A percentile compares a stretch with the other conserved stretches of the same genome.
Conservation (phyloP, 495 filamentous ascomycete genomes). For the Achaetomiella virescens region DNA sequence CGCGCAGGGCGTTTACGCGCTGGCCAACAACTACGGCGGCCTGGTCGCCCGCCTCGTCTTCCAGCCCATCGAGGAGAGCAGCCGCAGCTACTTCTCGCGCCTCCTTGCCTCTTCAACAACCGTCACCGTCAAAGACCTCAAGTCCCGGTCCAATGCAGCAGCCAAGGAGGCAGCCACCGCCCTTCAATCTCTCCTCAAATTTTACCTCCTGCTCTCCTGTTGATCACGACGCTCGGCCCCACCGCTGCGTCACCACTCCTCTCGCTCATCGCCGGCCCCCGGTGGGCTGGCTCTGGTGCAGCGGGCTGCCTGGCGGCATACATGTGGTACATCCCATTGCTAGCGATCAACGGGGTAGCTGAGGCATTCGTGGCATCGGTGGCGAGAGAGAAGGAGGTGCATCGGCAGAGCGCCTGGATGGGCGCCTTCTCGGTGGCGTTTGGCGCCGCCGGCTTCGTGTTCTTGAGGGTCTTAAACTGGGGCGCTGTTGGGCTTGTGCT, state of each 20-base stretch:
- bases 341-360: slow-evolving; percentile 84
- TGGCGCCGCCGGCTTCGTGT: slow-evolving; percentile 61
- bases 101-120: slow-evolving; percentile 38
- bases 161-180: slow-evolving; percentile 40
- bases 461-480: slow-evolving; percentile 54
- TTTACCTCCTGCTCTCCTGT: slow-evolving; percentile 65
- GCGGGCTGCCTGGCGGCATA: slow-evolving; percentile 64
- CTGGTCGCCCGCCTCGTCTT: slow-evolving; percentile 85
- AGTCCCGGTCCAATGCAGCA: slow-evolving; percentile 16
- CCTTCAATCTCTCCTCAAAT: slow-evolving; percentile 49
- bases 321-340: slow-evolving; percentile 85
- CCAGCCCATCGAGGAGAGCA: slow-evolving; percentile 90
- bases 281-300: slow-evolving; percentile 64
- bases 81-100: slow-evolving; percentile 77
- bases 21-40: slow-evolving; percentile 92
- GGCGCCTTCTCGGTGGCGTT: slow-evolving; percentile 67
- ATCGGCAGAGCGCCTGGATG: slow-evolving; percentile 77
- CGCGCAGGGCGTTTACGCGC: slow-evolving; percentile 87
- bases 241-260: slow-evolving; percentile 65
- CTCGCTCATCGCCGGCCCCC: slow-evolving; percentile 60
- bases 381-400: slow-evolving; percentile 62
- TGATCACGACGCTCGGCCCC: slow-evolving; percentile 63
- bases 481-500: slow-evolving; percentile 76
- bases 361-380: slow-evolving; percentile 90
- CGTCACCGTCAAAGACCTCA: slow-evolving; percentile 6